Evolutionary conservation across 2,329 filamentous ascomycete species (phyloP).

Genomic region (Fusarium chuoi): DNA sequence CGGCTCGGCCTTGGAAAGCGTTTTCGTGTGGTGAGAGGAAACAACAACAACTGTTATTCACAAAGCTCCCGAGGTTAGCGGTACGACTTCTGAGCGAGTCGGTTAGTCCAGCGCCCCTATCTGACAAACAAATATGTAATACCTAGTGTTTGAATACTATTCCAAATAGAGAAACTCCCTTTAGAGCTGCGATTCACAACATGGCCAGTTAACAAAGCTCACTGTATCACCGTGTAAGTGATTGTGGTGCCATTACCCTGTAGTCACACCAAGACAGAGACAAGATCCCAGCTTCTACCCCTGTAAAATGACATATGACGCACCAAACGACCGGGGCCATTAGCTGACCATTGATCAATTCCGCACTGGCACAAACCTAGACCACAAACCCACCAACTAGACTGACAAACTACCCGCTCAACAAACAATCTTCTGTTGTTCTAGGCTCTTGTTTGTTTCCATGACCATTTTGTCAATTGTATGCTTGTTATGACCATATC

Average conservation of each 20-base stretch:
- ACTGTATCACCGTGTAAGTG: not conserved
- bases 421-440: conserved; percentile 4
- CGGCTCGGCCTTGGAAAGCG: accelerated
- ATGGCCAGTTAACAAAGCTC: too few species aligned
- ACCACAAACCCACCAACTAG: conserved; percentile 7
- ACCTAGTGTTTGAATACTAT: too few species aligned
- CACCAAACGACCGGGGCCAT: conserved; percentile 6
- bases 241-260: conserved; percentile 11
- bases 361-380: conserved; percentile 10
- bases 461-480: not conserved
- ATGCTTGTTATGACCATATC: conserved; percentile 11
- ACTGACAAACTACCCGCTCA: not conserved
- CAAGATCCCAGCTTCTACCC: conserved; percentile 1
- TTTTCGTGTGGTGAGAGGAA: accelerated
- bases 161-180: not conserved
- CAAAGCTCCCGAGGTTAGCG: accelerated
- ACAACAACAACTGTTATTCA: too few species aligned
- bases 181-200: not conserved
- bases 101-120: not conserved
- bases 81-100: too few species aligned
- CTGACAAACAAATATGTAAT: not conserved
- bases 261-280: not conserved
- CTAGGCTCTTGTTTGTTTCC: conserved; percentile 1
- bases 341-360: conserved; percentile 25
- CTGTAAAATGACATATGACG: conserved; percentile 22